Base-by-base conservation (phyloP, 148 eudicot genomes). In the Suaeda aralocaspica region DNA sequence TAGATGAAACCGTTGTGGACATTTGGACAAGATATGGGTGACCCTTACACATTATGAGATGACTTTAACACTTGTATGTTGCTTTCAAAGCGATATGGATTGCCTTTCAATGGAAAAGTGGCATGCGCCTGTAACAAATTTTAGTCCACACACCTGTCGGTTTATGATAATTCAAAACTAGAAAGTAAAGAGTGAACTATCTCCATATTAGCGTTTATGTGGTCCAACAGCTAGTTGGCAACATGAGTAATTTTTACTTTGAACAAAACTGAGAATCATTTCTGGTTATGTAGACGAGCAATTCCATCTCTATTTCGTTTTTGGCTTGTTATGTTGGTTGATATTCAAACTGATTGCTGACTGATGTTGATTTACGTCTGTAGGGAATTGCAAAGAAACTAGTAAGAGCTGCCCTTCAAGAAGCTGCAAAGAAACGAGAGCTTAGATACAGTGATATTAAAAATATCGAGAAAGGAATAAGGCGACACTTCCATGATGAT, bases 401-500 rank as follows among this genome's bases (percentile, higher is more conserved):
- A 39, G 83, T 76, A 29, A 74, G 52, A 72, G 83, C 85, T 30
- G 88, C 85, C 30, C 65, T 84, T 50, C 77, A 77, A 31, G 83
- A 77, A 59, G 88, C 83, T 61, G 83, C 85, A 29, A 81, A 72
- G 80, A 84, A 82, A 76, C 79, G 79, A 67, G 85, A 82, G 68
- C 58, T 84, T 10, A 79, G 81, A 33, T 82, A 84, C 26, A 71
- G 80, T 31, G 88, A 84, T 65, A 72, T 84, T 15, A 75, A 67
- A 66, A 77, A 77, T 36, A 79, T 84, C 5, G 83, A 82, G 49
- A 82, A 72, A 76, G 88, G 85, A 3, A 61, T 66, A 41, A 78
- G 88, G 41, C 83, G 88, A 0, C 82, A 77, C 79, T 79, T 84
- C 69, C 88, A 84, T 62, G 88, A 84, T 52, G 88, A 84, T 64